Conservation (phyloP, 73 alveolate genomes). For the Diophrys appendiculata region DNA sequence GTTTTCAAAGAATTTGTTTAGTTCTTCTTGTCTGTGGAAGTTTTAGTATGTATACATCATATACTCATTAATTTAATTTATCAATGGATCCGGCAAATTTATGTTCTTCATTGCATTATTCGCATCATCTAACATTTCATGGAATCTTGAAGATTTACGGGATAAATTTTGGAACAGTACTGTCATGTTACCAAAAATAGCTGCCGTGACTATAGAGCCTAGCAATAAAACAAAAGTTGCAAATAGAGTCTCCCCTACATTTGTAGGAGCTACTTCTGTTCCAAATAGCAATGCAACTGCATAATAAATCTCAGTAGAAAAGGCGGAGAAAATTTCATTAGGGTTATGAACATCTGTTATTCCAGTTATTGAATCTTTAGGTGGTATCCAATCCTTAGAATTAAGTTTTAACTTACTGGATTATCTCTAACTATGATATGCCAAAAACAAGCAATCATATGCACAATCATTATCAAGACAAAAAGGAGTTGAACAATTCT, state of each 20-base stretch:
- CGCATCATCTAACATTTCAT: conserved; percentile 41
- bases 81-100: conserved; percentile 13
- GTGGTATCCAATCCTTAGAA: conserved; percentile 44
- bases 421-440: conserved; percentile 15
- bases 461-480: conserved; percentile 34
- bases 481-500: conserved; percentile 13
- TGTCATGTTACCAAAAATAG: conserved; percentile 55
- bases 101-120: conserved; percentile 64
- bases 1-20: conserved; percentile 36
- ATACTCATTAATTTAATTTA: conserved; percentile 33
- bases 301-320: conserved; percentile 36
- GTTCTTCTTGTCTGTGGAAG: conserved; percentile 40
- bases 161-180: conserved; percentile 29
- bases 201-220: conserved; percentile 39
- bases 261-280: conserved; percentile 59
- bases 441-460: conserved; percentile 53
- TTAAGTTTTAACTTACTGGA: no score
- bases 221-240: conserved; percentile 35
- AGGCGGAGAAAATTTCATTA: conserved; percentile 14
- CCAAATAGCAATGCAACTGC: conserved; percentile 62
- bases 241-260: conserved; percentile 31
- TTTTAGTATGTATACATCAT: conserved; percentile 41
- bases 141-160: conserved; percentile 35
- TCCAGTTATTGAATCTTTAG: conserved; percentile 9
- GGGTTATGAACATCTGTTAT: not conserved